phyloP scores from a whole-genome alignment of 768 basidiomycete species.

The Krasilnikovozyma curviuscula region DNA sequence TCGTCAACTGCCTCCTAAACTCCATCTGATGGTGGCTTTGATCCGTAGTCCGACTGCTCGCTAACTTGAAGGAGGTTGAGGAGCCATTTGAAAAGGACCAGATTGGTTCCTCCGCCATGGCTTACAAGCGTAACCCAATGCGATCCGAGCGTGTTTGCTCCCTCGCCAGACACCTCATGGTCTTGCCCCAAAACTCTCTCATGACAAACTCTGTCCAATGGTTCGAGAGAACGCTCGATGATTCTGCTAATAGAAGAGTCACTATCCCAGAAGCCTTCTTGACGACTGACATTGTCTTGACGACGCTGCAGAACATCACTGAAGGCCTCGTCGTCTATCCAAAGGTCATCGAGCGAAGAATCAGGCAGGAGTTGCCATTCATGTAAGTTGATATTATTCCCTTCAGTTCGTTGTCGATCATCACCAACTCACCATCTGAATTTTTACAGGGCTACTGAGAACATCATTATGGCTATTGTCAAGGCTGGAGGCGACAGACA shows the following conservation, averaged over 20 bases:
- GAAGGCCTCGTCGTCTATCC: constrained; percentile 99
- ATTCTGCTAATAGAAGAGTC: constrained; percentile 79
- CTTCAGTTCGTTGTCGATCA: background rate
- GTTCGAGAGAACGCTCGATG: constrained; percentile 96
- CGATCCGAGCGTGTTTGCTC: constrained; percentile 93
- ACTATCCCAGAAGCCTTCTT: constrained; percentile 93
- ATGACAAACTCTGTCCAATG: constrained; percentile 92
- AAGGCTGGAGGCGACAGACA: constrained; percentile 79
- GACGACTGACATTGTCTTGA: constrained; percentile 87
- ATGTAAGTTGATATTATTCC: constrained; percentile 33
- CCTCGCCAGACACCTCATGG: constrained; percentile 87
- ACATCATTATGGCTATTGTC: constrained; percentile 97
- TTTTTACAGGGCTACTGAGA: constrained; percentile 54
- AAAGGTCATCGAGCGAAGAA: constrained; percentile 76
- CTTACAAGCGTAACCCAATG: constrained; percentile 57
- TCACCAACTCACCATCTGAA: background rate
- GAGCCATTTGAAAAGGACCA: constrained; percentile 98
- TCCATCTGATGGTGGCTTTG: background rate
- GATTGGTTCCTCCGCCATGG: constrained; percentile 43
- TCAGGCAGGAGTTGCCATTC: constrained; percentile 88
- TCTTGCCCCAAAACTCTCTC: constrained; percentile 82
- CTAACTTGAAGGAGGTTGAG: constrained; percentile 95
- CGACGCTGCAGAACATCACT: constrained; percentile 85
- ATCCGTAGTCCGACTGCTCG: constrained; percentile 51
- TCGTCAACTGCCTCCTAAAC: background rate